Conservation (phyloP, 176 grass and related monocot species). For the Eragrostis nindensis region DNA sequence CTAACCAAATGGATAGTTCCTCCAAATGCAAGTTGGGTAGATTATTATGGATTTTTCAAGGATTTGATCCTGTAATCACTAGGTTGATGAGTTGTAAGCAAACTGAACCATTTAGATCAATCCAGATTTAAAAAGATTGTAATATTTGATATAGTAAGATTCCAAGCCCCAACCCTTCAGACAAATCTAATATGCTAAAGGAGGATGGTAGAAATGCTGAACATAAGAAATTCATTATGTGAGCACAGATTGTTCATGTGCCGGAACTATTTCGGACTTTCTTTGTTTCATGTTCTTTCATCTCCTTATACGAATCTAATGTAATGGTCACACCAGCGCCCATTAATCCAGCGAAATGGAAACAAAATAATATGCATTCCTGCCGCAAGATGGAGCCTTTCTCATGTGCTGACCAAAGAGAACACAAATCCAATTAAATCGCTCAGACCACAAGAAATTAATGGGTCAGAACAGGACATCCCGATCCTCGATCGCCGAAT, state of each 20-base stretch:
- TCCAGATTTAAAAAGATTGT: not conserved
- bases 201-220: not conserved
- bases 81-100: not conserved
- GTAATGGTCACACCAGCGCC: not conserved
- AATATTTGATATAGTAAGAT: not conserved
- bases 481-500: not conserved
- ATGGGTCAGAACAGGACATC: not conserved
- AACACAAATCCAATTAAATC: conserved; percentile 16
- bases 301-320: not conserved
- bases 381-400: not conserved
- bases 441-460: not conserved
- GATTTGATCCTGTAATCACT: not conserved
- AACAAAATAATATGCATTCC: conserved; percentile 15
- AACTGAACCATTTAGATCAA: not conserved
- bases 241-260: not conserved
- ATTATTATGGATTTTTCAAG: not conserved
- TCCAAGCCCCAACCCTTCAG: not conserved
- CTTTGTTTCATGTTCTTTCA: not conserved
- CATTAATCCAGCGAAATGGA: not conserved
- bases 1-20: not conserved
- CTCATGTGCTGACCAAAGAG: not conserved
- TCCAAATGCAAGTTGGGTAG: not conserved
- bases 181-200: not conserved
- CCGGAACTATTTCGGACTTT: not conserved
- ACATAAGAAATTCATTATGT: not conserved